Percentiles rank a stretch among this genome's conserved stretches.
Conservation (phyloP, 768 basidiomycete genomes). For the Suillus plorans region DNA sequence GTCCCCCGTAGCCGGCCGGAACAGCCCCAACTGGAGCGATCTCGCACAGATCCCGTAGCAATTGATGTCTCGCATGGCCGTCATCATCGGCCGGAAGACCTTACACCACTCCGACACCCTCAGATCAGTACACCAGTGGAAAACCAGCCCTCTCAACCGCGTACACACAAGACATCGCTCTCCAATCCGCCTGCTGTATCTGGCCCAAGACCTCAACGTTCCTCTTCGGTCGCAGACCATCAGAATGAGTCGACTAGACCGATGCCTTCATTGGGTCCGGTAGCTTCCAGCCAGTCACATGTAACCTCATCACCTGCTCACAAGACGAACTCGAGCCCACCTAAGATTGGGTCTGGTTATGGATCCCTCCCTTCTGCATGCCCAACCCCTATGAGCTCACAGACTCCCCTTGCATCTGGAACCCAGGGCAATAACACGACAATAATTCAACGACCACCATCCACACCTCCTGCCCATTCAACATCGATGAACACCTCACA, state of each 20-base stretch:
- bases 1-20: constrained; percentile 21
- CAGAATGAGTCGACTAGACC: constrained; percentile 17
- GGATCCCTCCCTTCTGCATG: constrained; percentile 17
- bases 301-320: constrained; percentile 21
- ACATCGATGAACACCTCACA: constrained; percentile 25
- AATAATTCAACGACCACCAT: constrained; percentile 18
- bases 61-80: constrained; percentile 21
- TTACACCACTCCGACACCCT: background rate
- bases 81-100: constrained; percentile 7
- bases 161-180: constrained; percentile 22
- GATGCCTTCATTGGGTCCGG: background rate
- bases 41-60: constrained; percentile 26
- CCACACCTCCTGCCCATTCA: constrained; percentile 19
- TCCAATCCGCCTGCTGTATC: constrained; percentile 23
- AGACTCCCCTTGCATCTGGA: constrained; percentile 5
- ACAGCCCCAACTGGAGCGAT: constrained; percentile 19
- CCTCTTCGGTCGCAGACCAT: constrained; percentile 25
- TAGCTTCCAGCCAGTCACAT: constrained; percentile 15
- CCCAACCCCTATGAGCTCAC: constrained; percentile 25
- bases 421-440: constrained; percentile 14
- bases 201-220: constrained; percentile 30
- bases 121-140: background rate
- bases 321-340: constrained; percentile 14
- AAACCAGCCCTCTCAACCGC: constrained; percentile 22
- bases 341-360: constrained; percentile 15